These are phyloP conservation scores for Plantago elongata DNA, from an alignment of 257 asterid genomes.

Conservation along the genomic window DNA sequence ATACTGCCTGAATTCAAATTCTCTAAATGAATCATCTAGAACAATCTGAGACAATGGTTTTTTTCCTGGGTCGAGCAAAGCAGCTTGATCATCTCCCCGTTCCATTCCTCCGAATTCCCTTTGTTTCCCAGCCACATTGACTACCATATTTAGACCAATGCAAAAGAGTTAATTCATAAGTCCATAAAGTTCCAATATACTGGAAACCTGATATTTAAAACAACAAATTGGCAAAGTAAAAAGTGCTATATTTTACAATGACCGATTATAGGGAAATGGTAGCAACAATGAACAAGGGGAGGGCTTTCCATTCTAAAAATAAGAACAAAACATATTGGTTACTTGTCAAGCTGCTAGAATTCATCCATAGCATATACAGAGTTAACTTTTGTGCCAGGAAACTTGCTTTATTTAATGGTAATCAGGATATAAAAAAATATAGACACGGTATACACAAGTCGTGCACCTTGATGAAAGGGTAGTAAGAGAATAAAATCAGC, in stretches of 20 bases:
- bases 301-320: constrained; percentile 10
- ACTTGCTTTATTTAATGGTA: too few relatives aligned
- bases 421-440: too few relatives aligned
- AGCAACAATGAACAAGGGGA: constrained; percentile 1
- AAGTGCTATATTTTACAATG: constrained; percentile 14
- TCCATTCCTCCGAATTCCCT: constrained; percentile 94
- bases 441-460: too few relatives aligned
- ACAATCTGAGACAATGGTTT: constrained; percentile 75
- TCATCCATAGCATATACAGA: too few relatives aligned
- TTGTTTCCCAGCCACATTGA: constrained; percentile 58
- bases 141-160: constrained; percentile 37
- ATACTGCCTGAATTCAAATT: constrained; percentile 96
- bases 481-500: too few relatives aligned
- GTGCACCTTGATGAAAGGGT: too few relatives aligned
- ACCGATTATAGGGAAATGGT: constrained; percentile 11
- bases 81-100: constrained; percentile 83
- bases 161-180: constrained; percentile 19
- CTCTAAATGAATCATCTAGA: constrained; percentile 90
- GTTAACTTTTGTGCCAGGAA: too few relatives aligned
- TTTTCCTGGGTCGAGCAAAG: constrained; percentile 69
- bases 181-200: constrained; percentile 5
- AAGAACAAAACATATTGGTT: neutral
- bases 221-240: constrained; percentile 5
- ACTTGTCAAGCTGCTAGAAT: too few relatives aligned
- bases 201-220: neutral